These are phyloP conservation scores for Boletus fagicola DNA, from an alignment of 768 basidiomycete species.

Conservation along the genomic window DNA sequence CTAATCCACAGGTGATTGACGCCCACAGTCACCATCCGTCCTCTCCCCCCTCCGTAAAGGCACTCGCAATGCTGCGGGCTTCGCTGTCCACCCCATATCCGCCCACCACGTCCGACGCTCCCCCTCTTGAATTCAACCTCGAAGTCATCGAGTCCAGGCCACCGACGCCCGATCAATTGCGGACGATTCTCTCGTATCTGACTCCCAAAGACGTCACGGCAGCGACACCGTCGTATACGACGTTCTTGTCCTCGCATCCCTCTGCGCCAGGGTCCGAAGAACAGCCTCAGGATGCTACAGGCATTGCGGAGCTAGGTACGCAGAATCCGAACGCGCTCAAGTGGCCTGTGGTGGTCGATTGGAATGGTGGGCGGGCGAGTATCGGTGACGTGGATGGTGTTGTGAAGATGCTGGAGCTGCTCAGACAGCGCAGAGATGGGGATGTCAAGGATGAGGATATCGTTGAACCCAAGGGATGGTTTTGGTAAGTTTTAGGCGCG, in stretches of 20 bases:
- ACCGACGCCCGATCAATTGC: slow-evolving; percentile 68
- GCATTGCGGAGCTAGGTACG: slow-evolving; percentile 48
- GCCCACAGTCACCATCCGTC: slow-evolving; percentile 56
- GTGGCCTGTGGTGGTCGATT: slow-evolving; percentile 82
- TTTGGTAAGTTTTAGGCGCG: slow-evolving; percentile 32
- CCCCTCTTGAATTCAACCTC: slow-evolving; percentile 66
- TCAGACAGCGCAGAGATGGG: slow-evolving; percentile 67
- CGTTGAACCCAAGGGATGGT: slow-evolving; percentile 55
- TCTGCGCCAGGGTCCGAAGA: slow-evolving; percentile 37
- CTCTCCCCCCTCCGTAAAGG: slow-evolving; percentile 63
- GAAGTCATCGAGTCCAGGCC: slow-evolving; percentile 64
- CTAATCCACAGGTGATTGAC: slow-evolving; percentile 1
- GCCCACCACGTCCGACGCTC: slow-evolving; percentile 39
- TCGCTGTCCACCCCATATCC: slow-evolving; percentile 66
- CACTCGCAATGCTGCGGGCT: slow-evolving; percentile 56
- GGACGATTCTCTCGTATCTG: slow-evolving; percentile 63
- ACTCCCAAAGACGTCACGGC: slow-evolving; percentile 32
- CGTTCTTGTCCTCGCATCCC: slow-evolving; percentile 65
- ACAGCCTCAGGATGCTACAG: slow-evolving; percentile 41
- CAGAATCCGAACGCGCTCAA: slow-evolving; percentile 61
- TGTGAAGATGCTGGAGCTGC: slow-evolving; percentile 58
- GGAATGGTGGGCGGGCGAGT: slow-evolving; percentile 61
- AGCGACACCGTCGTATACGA: slow-evolving; percentile 24
- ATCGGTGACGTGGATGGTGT: slow-evolving; percentile 72
- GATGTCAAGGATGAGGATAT: slow-evolving; percentile 46